A percentile compares a stretch with the other conserved stretches of the same genome.
Conservation (phyloP, 1,284 basidiomycete genomes). For the Cutaneotrichosporon spelunceum region DNA sequence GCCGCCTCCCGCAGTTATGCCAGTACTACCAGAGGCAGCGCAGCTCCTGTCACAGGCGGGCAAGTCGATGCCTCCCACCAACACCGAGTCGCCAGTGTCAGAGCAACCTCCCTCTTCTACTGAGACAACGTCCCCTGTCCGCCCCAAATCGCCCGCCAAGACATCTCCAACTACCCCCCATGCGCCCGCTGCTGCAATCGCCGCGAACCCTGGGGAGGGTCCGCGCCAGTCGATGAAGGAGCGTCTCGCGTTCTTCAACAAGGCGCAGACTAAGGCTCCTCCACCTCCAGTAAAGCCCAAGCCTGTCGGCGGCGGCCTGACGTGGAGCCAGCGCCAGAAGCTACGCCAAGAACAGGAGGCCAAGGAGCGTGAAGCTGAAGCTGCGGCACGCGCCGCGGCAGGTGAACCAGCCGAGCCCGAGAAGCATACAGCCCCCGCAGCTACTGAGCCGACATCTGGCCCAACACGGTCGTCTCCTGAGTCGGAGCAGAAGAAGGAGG, state of each 20-base stretch:
- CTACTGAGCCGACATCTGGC: constrained; percentile 18
- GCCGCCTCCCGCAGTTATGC: constrained; percentile 2
- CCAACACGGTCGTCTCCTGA: constrained; percentile 11
- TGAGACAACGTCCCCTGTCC: neutral
- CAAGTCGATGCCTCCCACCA: neutral
- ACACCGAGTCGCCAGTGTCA: neutral
- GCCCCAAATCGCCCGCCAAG: constrained; percentile 3
- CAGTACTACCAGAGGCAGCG: neutral
- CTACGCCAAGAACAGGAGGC: constrained; percentile 49
- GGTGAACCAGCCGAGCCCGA: constrained; percentile 10
- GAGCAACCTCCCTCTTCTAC: neutral
- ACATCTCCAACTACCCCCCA: neutral
- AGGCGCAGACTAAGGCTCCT: constrained; percentile 40
- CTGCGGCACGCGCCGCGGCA: constrained; percentile 1
- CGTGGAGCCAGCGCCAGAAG: constrained; percentile 51
- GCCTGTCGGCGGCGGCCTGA: constrained; percentile 57
- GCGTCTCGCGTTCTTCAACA: constrained; percentile 52
- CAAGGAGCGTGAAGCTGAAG: constrained; percentile 36
- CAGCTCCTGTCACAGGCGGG: neutral
- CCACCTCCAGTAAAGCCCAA: constrained; percentile 65
- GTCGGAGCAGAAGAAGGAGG: constrained; percentile 16
- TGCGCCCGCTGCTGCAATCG: constrained; percentile 5
- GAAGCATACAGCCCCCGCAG: neutral
- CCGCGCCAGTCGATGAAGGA: constrained; percentile 49
- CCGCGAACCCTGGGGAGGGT: constrained; percentile 20